These are phyloP conservation scores for Naumovozyma dairenensis DNA, from an alignment of 805 yeast species.

Conservation along the genomic window DNA sequence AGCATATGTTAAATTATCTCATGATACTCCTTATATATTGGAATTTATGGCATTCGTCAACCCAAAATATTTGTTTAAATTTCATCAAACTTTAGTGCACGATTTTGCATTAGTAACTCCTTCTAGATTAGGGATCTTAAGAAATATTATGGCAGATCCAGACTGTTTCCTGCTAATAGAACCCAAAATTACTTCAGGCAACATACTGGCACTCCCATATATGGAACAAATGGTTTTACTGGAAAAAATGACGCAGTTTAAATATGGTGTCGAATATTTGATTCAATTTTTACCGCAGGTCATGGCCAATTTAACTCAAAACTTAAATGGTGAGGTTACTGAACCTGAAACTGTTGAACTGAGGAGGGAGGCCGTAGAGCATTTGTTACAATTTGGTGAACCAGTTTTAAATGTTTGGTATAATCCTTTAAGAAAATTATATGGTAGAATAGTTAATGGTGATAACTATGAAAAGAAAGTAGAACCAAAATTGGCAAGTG, in stretches of 20 bases:
- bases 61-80: constrained; percentile 17
- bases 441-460: constrained; percentile 2
- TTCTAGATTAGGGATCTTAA: constrained; percentile 14
- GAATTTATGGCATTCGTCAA: constrained; percentile 24
- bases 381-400: constrained; percentile 12
- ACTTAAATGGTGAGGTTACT: constrained; percentile 10
- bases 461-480: not conserved
- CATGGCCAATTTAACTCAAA: constrained; percentile 18
- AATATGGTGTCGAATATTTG: constrained; percentile 13
- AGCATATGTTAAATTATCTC: constrained; percentile 12
- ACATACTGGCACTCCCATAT: constrained; percentile 22
- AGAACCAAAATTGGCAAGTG: constrained; percentile 8
- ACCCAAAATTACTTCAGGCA: constrained; percentile 10
- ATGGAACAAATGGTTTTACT: constrained; percentile 26
- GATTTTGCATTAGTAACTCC: constrained; percentile 12
- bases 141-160: constrained; percentile 17
- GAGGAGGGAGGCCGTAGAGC: constrained; percentile 17
- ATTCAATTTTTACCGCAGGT: constrained; percentile 17
- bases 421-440: constrained; percentile 16
- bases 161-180: constrained; percentile 16
- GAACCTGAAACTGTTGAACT: constrained; percentile 21
- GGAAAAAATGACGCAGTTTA: constrained; percentile 17
- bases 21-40: constrained; percentile 8
- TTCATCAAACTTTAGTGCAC: constrained; percentile 8
- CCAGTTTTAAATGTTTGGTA: constrained; percentile 19